Base-by-base conservation (phyloP, 345 rosid species). In the Salix viminalis region DNA sequence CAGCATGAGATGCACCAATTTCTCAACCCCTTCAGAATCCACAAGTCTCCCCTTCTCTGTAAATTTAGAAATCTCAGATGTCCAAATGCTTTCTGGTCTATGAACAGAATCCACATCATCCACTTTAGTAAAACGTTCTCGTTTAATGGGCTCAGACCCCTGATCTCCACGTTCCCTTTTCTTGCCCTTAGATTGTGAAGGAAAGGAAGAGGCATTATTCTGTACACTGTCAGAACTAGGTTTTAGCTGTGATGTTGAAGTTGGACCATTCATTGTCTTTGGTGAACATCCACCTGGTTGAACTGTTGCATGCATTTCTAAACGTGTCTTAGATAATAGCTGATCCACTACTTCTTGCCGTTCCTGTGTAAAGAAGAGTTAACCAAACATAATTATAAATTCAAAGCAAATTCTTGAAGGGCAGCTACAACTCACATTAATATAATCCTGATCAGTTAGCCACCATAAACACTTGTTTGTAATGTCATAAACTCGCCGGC, bases 151-250 rank as follows among this genome's bases (percentile, higher is more conserved):
- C 36, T 95, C 98, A 4, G 86, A 85, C 79, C 84, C 79, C 75
- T 91, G 98, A 85, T 95, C 99, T 1, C 65, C 84, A 64, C 98
- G 91, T 75, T 96, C 99, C 86, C 99, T 90, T 70, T 93, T 93
- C 87, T 92, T 96, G 52, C 98, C 98, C 85, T 93, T 93, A 60
- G 80, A 85, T 75, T 89, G 97, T 66, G 96, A 88, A 21, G 85
- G 74, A 81, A 85, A 83, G 69, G 97, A 87, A 10, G 90, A 67
- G 66, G 80, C 82, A 75, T 71, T 89, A 72, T 85, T 91, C 80
- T 88, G 97, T 21, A 82, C 75, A 75, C 90, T 71, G 77, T 96
- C 97, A 2, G 91, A 84, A 82, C 91, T 85, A 26, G 89, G 75
- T 81, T 96, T 96, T 73, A 80, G 41, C 85, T 93, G 99, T 7